A percentile compares a stretch with the other conserved stretches of the same genome.
phyloP scores from a whole-genome alignment of 176 grass and related monocot species.

The Eragrostis curvula region DNA sequence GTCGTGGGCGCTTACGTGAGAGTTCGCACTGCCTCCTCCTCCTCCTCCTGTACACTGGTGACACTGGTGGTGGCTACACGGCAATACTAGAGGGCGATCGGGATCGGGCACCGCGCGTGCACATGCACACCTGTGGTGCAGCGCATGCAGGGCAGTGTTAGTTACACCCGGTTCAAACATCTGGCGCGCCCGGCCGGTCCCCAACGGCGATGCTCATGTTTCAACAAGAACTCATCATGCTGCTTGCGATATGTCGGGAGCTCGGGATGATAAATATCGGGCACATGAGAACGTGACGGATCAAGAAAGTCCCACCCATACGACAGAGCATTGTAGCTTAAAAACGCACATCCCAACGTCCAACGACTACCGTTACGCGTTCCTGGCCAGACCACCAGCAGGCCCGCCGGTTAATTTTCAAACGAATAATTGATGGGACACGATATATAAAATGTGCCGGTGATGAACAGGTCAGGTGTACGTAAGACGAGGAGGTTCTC shows the following conservation, averaged over 20 bases:
- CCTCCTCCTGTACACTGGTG: too few relatives aligned
- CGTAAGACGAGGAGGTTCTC: background rate
- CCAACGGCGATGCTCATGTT: background rate
- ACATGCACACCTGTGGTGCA: background rate
- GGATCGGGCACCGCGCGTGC: background rate
- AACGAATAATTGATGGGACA: background rate
- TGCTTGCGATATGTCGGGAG: background rate
- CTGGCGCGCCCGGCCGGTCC: background rate
- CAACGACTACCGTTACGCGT: background rate
- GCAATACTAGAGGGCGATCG: too few relatives aligned
- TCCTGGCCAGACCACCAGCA: background rate
- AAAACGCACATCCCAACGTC: background rate
- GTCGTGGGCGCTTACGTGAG: background rate
- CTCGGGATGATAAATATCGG: background rate
- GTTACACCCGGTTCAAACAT: background rate
- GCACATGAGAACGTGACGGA: conserved; percentile 11
- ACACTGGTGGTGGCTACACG: too few relatives aligned
- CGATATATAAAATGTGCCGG: background rate
- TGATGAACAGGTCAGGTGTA: background rate
- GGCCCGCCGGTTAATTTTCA: background rate
- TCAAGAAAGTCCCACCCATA: background rate
- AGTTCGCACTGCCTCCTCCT: background rate
- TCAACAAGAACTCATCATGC: background rate
- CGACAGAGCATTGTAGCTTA: background rate
- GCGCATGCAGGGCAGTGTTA: background rate